Evolutionary conservation across 805 yeast species (phyloP), one percentile per base, ranked within the genome.

Genomic region (Myxozyma lipomycoides): DNA sequence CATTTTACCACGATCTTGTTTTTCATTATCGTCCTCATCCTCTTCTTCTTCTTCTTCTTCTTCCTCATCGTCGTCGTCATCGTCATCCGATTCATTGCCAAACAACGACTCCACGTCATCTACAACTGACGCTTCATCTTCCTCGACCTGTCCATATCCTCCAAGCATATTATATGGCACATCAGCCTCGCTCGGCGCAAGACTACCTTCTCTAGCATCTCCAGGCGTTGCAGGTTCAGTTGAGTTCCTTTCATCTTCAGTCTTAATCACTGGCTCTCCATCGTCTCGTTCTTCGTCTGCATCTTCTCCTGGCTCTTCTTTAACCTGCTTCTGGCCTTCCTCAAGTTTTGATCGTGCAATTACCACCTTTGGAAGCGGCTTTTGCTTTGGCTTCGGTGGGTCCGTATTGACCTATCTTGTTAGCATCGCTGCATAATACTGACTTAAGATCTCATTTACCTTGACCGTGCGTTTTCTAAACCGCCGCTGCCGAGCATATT

Each of bases 381-480:
- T 46, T 35, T 49, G 48, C 23, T 45, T 49, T 5, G 49, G 48
- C 34, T 50, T 52, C 12, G 48, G 32, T 17, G 36, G 48, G 24
- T 46, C 44, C 43, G 40, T 51, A 25, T 26, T 36, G 25, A 39
- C 46, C 34, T 34, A 24, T 37, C 43, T 44, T 9, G 18, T 30
- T 18, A 30, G 40, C 30, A 39, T 5, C 18, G 30, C 10, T 43
- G 24, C 15, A 19, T 10, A 23, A 17, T 30, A 34, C 4, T 12
- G 5, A 9, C 89, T 80, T 15, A 10, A 28, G 15, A 28, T 15
- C 15, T 10, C 10, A 22, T 85, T 82, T 38, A 82, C 73, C 46
- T 81, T 82, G 48, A 83, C 81, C 56, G 86, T 76, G 51, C 84
- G 80, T 47, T 83, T 78, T 44, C 87, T 81, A 63, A 86, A 83